phyloP scores from a whole-genome alignment of 2,329 filamentous ascomycete species.

The Fusarium setosum region DNA sequence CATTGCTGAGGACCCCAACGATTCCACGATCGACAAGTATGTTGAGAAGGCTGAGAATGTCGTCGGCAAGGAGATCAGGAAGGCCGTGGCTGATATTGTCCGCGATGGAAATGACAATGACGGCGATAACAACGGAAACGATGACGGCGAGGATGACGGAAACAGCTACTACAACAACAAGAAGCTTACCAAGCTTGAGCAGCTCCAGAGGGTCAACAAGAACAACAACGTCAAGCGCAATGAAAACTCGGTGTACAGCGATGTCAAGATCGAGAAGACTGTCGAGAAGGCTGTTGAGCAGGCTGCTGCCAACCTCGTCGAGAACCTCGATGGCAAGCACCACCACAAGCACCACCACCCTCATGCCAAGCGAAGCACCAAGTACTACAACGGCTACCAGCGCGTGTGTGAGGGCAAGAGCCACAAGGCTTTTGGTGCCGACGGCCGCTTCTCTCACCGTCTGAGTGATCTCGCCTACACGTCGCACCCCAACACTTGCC shows the following conservation, averaged over 20 bases:
- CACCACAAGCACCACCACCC: not conserved
- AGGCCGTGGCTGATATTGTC: slow-evolving; percentile 21
- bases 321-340: slow-evolving; percentile 9
- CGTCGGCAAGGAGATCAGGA: slow-evolving; percentile 11
- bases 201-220: not conserved
- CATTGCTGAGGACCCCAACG: slow-evolving; percentile 6
- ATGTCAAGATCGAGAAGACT: slow-evolving; percentile 20
- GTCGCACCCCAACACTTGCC: slow-evolving; percentile 34
- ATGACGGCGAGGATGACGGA: too few species aligned
- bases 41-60: slow-evolving; percentile 5
- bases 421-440: slow-evolving; percentile 20
- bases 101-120: not conserved
- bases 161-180: too few species aligned
- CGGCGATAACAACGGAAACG: too few species aligned
- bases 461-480: slow-evolving; percentile 14
- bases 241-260: slow-evolving; percentile 6
- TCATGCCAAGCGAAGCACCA: slow-evolving; percentile 20
- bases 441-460: slow-evolving; percentile 4
- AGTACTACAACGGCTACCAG: slow-evolving; percentile 34
- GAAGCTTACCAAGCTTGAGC: not conserved
- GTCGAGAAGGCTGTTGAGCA: slow-evolving; percentile 21
- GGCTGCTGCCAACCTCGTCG: slow-evolving; percentile 11
- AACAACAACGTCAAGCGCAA: slow-evolving; percentile 12
- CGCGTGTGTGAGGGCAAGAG: slow-evolving; percentile 19
- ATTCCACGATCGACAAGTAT: not conserved